These are phyloP conservation scores for Taphrina flavorubra DNA, from an alignment of 1,139 yeast genomes.

Conservation along the genomic window DNA sequence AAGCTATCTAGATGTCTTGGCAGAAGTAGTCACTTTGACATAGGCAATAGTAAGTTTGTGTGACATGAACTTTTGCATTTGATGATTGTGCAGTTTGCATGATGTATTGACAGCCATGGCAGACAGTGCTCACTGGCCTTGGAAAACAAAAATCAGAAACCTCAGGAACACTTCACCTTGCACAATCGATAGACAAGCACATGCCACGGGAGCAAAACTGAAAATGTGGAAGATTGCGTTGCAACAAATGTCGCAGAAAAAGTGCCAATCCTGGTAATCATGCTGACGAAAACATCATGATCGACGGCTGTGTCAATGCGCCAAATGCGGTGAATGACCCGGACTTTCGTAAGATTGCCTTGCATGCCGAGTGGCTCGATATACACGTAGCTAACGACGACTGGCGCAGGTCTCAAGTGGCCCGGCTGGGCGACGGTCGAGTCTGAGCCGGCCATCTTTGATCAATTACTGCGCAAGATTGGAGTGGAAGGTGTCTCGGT, in stretches of 20 bases:
- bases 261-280: not conserved
- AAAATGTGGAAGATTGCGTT: too few relatives aligned
- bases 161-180: not conserved
- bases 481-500: conserved; percentile 65
- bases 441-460: conserved; percentile 56
- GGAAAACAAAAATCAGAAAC: not conserved
- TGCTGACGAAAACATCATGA: too few relatives aligned
- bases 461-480: conserved; percentile 65
- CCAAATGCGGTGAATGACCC: not conserved
- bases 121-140: not conserved
- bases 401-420: conserved; percentile 11
- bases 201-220: too few relatives aligned
- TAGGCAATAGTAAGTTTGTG: not conserved
- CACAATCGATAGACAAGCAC: too few relatives aligned
- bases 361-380: too few relatives aligned
- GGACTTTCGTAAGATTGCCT: not conserved
- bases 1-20: not conserved
- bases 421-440: conserved; percentile 36
- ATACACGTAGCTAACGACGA: too few relatives aligned
- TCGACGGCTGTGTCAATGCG: too few relatives aligned
- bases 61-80: not conserved
- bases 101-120: not conserved
- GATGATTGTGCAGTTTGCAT: not conserved
- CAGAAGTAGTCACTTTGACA: not conserved
- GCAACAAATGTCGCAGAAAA: not conserved